Percentiles rank a stretch among this genome's conserved stretches.
Evolutionary conservation across 2,329 filamentous ascomycete species (phyloP).

Genomic region (Microdochium nivale): DNA sequence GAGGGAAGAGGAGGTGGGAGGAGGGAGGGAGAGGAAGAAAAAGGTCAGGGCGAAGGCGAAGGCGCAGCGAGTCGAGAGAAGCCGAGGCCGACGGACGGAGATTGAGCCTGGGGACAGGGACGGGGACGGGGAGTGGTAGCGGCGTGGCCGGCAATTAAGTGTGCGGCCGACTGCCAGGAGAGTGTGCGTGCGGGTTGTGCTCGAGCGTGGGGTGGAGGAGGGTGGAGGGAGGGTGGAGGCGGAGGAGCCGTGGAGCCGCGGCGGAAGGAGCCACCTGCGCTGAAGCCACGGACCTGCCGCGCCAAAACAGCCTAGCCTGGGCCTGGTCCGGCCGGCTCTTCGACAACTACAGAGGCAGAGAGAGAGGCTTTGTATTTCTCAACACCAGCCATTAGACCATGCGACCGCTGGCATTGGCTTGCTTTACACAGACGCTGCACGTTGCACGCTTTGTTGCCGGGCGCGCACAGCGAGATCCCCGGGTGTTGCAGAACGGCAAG

Average conservation of each 20-base stretch:
- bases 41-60: background rate
- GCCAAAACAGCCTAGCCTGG: background rate
- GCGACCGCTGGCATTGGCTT: no score
- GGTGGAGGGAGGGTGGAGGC: background rate
- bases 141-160: background rate
- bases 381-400: no score
- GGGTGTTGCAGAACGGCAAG: no score
- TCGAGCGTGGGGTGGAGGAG: background rate
- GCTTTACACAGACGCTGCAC: no score
- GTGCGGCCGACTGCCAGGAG: background rate
- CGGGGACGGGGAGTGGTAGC: background rate
- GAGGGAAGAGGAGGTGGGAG: conserved; percentile 4
- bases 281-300: no score
- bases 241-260: background rate
- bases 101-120: no score
- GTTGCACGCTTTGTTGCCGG: no score
- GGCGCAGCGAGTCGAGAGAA: background rate
- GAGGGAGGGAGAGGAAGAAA: background rate
- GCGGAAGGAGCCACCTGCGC: background rate
- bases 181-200: background rate
- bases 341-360: background rate
- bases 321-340: no score
- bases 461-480: no score
- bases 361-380: no score
- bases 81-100: background rate